Evolutionary conservation across 768 basidiomycete genomes (phyloP), one percentile per base, ranked within the genome.

Genomic region (Tubosaeta sp.): DNA sequence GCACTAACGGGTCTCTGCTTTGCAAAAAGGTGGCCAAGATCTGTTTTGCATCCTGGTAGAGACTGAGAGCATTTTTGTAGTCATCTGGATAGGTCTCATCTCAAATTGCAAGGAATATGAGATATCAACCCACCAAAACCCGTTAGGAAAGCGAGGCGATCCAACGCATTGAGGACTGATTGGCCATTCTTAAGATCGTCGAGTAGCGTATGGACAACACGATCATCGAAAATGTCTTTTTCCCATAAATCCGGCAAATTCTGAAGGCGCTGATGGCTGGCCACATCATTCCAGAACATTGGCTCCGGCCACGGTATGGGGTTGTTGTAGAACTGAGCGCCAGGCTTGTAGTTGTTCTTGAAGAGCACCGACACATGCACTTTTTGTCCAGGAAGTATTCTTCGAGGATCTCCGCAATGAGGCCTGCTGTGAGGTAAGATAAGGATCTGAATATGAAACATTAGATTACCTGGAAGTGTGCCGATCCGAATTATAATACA

Each of bases 291-390:
- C 67, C 67, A 69, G 45, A 63, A 65, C 62, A 68, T 62, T 1
- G 64, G 50, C 12, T 60, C 66, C 5, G 62, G 68, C 67, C 67
- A 68, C 16, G 52, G 43, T 33, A 56, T 54, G 6, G 56, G 43
- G 8, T 54, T 62, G 25, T 56, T 61, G 44, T 48, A 56, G 48
- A 68, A 66, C 22, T 25, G 56, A 1, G 64, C 66, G 38, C 31
- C 42, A 7, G 67, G 59, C 34, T 60, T 67, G 55, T 68, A 68
- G 26, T 68, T 59, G 41, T 55, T 52, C 54, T 62, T 69, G 62
- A 66, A 68, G 1, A 68, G 33, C 27, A 43, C 68, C 1, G 67
- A 70, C 7, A 69, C 62, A 45, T 68, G 67, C n/a, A 68, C 59
- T 38, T 61, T 70, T 38, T 68, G 68, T 13, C 67, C 67, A 0